Evolutionary conservation across 495 filamentous ascomycete species (phyloP).

Genomic region (Acidiella bohemica): DNA sequence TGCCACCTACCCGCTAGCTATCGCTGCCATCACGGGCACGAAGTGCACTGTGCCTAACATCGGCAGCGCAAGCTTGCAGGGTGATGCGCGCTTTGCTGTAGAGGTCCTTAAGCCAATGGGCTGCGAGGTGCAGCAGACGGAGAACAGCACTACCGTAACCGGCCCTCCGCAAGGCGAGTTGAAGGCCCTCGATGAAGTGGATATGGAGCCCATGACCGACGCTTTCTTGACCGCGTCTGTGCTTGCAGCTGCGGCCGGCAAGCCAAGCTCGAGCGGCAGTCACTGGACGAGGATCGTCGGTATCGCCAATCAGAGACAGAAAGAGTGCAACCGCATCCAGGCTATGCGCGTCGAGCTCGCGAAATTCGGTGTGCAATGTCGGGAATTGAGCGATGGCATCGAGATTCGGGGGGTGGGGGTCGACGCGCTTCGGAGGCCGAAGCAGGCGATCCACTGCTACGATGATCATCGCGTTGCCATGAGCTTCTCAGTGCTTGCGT

Average conservation of each 20-base stretch:
- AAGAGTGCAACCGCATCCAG: slow-evolving; percentile 92
- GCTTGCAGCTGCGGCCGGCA: slow-evolving; percentile 75
- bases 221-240: slow-evolving; percentile 92
- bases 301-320: slow-evolving; percentile 97
- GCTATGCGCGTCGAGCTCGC: slow-evolving; percentile 94
- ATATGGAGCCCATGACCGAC: slow-evolving; percentile 99
- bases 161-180: slow-evolving; percentile 62
- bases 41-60: slow-evolving; percentile 95
- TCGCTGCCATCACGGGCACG: slow-evolving; percentile 88
- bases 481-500: slow-evolving; percentile 87
- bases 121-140: slow-evolving; percentile 74
- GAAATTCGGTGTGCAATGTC: slow-evolving; percentile 85
- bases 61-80: slow-evolving; percentile 79
- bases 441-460: slow-evolving; percentile 72
- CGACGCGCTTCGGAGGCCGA: slow-evolving; percentile 30
- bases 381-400: slow-evolving; percentile 85
- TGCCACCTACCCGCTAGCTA: slow-evolving; percentile 88
- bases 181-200: slow-evolving; percentile 58
- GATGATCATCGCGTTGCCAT: slow-evolving; percentile 97
- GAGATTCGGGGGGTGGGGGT: slow-evolving; percentile 29
- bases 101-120: slow-evolving; percentile 90
- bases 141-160: slow-evolving; percentile 78
- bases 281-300: slow-evolving; percentile 71
- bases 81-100: slow-evolving; percentile 88
- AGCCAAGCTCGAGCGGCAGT: slow-evolving; percentile 29